Conservation (phyloP, 1,139 yeast species). For the Candida sanyaensis region DNA sequence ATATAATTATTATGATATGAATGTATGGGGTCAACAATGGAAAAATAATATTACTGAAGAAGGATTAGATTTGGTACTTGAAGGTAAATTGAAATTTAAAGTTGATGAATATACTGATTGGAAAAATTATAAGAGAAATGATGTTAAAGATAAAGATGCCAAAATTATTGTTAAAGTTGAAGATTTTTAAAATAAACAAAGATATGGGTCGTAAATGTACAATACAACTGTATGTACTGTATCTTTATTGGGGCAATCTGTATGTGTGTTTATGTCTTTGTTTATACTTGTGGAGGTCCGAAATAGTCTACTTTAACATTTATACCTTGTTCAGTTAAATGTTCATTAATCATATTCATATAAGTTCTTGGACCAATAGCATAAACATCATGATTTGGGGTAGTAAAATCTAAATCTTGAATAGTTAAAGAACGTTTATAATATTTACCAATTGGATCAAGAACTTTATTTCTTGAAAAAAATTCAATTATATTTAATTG, state of each 20-base stretch:
- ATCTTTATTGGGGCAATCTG: no score
- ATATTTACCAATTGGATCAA: slow-evolving; percentile 10
- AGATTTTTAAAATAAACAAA: slow-evolving; percentile 25
- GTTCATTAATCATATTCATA: slow-evolving; percentile 28
- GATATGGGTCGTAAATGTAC: neutral
- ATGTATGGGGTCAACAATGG: slow-evolving; percentile 33
- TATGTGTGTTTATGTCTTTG: neutral
- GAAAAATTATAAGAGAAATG: slow-evolving; percentile 31
- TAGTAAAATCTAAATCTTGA: slow-evolving; percentile 19
- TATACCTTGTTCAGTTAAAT: slow-evolving; percentile 11
- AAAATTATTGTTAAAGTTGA: slow-evolving; percentile 41
- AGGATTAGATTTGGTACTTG: slow-evolving; percentile 30
- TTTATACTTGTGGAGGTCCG: slow-evolving; percentile 14
- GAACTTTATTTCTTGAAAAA: slow-evolving; percentile 16
- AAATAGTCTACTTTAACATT: slow-evolving; percentile 16
- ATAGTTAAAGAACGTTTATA: slow-evolving; percentile 11
- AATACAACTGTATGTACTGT: no score
- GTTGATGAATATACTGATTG: slow-evolving; percentile 39
- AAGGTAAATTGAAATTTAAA: slow-evolving; percentile 30
- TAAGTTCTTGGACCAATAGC: slow-evolving; percentile 38
- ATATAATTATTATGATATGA: slow-evolving; percentile 39
- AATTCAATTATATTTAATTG: slow-evolving; percentile 24
- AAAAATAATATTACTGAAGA: neutral
- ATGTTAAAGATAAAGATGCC: slow-evolving; percentile 33
- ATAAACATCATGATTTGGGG: slow-evolving; percentile 23